Conservation (phyloP, 176 grass and related monocot genomes). For the Carex cristatella region DNA sequence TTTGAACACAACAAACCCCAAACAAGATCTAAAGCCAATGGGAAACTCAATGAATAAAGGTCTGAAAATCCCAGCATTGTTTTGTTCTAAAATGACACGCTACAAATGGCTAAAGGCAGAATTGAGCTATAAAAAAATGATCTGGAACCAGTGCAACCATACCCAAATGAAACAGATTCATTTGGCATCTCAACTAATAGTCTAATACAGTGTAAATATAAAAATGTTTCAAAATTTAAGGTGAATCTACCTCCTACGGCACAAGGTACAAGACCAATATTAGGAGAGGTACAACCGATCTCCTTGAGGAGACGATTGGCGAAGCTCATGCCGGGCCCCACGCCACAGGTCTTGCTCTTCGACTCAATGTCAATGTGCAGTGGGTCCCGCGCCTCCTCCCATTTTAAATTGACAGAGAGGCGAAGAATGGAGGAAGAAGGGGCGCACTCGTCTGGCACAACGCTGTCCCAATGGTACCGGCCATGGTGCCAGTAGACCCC, state of each 20-base stretch:
- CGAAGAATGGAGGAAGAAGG: conserved; percentile 43
- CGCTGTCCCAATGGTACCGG: conserved; percentile 44
- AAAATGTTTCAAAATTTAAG: background rate
- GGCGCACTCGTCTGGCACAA: conserved; percentile 49
- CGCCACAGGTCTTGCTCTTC: conserved; percentile 51
- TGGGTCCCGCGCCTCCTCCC: conserved; percentile 58
- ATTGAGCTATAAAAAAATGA: no score
- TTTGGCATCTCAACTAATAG: no score
- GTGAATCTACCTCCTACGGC: conserved; percentile 42
- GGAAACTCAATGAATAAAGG: background rate
- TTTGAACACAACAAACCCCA: background rate
- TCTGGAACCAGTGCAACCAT: no score
- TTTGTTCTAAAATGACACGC: no score
- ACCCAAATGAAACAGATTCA: no score
- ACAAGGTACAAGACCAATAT: conserved; percentile 65
- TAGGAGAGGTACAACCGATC: background rate
- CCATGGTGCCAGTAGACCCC: conserved; percentile 36
- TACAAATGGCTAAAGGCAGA: no score
- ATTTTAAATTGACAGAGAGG: conserved; percentile 40
- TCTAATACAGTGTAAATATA: background rate
- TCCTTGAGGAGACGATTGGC: conserved; percentile 42
- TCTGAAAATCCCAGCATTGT: background rate
- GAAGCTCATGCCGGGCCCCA: conserved; percentile 86
- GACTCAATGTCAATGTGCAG: conserved; percentile 75
- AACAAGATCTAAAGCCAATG: background rate